Base-by-base conservation (phyloP, 192 early-diverging fungal species). In the Dissophora globulifera region DNA sequence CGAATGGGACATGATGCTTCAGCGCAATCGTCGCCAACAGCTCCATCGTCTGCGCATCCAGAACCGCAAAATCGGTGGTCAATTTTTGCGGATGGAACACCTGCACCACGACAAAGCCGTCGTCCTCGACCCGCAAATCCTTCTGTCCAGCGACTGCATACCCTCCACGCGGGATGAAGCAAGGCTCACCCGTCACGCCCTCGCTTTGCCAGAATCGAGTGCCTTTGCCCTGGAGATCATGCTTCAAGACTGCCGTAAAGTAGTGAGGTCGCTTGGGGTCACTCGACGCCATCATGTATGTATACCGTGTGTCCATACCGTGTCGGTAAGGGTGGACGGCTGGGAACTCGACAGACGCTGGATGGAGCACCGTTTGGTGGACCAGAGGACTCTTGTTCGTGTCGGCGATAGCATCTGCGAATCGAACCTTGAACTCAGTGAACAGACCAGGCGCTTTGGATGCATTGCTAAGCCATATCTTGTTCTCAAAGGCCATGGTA, bases 401-500 rank as follows among this genome's bases (percentile, higher is more conserved):
- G n/a, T n/a, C n/a, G n/a, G n/a, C 54, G 11, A 26, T 54, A 0
- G 31, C 27, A 10, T 71, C 57, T 25, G 41, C 62, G 26, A 76
- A 67, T 0, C 50, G 35, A 19, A 76, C 63, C 45, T 76, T 76
- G 52, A 76, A 76, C 5, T 33, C 43, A 0, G 58, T 66, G 26
- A 76, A 56, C 30, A 76, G 22, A 2, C 72, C 72, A 17, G 72
- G 72, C 1, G 63, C 63, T 47, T 76, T 76, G 51, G 72, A 76
- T 15, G 72, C 72, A 23, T 76, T 76, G 29, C 72, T 76, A 31
- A 76, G 47, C 72, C 72, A 76, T 0, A 46, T 20, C 27, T 76
- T 76, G 72, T 76, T 76, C 52, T 76, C 72, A 43, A 76, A 76
- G 38, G 66, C 64, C 72, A 76, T 76, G 29, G 50, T 76, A 42